Evolutionary conservation across 139 green algal species (phyloP), one percentile per base, ranked within the genome.

Genomic region (Micromonas commoda): DNA sequence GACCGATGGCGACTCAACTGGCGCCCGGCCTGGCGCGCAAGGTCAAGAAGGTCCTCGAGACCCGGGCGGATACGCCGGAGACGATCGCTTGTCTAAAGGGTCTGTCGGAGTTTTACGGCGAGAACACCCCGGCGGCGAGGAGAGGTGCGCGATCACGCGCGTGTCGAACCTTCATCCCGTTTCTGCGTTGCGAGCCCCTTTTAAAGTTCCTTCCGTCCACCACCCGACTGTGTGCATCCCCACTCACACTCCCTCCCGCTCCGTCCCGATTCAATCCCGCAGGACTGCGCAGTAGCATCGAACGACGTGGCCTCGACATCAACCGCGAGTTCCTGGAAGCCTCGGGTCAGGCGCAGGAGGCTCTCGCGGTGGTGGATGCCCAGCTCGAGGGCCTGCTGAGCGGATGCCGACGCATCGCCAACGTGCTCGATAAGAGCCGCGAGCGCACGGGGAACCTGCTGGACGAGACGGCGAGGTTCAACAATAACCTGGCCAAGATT

Each of bases 31-130:
- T 96, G 6, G 83, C 88, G 0, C 80, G 91, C 2, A 96, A 96
- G 78, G 87, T 96, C 1, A 93, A 93, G 45, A 96, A 96, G 88
- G 91, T 90, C 63, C 82, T 97, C 29, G 93, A 96, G 3, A 94
- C 89, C 0, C 88, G 88, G 29, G 94, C 91, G 1, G 93, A 97
- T 68, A 84, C 88, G 0, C 86, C 90, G 2, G 93, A 97, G 73
- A 32, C 97, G 0, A 78, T 95, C 1, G 82, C 74, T 13, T 89
- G 90, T 0, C 82, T 97, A 1, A 64, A 71, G 28, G 90, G 89
- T 0, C 82, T 97, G 9, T 96, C 91, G 0, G 33, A 32, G 0
- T 90, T 97, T 67, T 96, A 94, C 64, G 2, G 26, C 9, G 89
- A 95, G 28, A 97, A 97, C 80, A 88, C 82, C 0, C 39, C 89